Conservation (phyloP, 2,329 filamentous ascomycete species). For the Chaetomiaceae sp. region DNA sequence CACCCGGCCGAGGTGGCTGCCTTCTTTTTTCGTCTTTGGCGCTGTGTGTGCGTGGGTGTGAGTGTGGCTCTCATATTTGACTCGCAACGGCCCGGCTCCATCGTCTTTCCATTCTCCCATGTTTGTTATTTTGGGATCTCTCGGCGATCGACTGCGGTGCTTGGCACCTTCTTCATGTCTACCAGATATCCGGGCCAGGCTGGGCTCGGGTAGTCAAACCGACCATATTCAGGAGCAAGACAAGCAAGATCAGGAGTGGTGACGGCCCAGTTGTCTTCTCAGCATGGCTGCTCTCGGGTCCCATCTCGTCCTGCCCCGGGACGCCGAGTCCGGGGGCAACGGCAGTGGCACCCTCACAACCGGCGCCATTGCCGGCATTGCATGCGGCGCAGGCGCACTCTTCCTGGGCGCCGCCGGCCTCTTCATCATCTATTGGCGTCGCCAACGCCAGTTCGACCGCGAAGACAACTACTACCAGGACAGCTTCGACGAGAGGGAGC, state of each 20-base stretch:
- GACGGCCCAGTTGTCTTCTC: too few relatives aligned
- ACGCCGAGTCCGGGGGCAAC: conserved; percentile 20
- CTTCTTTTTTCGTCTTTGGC: conserved; percentile 37
- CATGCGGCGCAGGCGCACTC: conserved; percentile 40
- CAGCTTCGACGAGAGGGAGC: conserved; percentile 16
- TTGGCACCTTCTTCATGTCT: conserved; percentile 6
- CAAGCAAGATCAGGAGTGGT: too few relatives aligned
- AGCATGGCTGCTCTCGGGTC: conserved; percentile 31
- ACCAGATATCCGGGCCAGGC: conserved; percentile 5
- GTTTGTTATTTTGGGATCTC: conserved; percentile 9
- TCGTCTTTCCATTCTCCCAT: conserved; percentile 6
- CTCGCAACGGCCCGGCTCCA: conserved; percentile 3
- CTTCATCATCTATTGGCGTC: conserved; percentile 45
- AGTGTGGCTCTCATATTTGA: conserved; percentile 26
- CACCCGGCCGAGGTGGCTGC: conserved; percentile 28
- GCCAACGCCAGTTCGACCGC: conserved; percentile 34
- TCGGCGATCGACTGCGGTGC: conserved; percentile 14
- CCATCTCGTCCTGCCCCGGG: conserved; percentile 22
- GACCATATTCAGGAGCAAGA: too few relatives aligned
- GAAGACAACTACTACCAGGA: conserved; percentile 26
- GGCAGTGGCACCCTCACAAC: conserved; percentile 34
- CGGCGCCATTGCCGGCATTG: conserved; percentile 51
- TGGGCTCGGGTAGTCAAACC: conserved; percentile 7
- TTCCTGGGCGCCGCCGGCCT: conserved; percentile 40
- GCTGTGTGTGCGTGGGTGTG: too few relatives aligned